A percentile compares a stretch with the other conserved stretches of the same genome.
phyloP scores from a whole-genome alignment of 1,284 basidiomycete genomes.

The Wallemia ichthyophaga region DNA sequence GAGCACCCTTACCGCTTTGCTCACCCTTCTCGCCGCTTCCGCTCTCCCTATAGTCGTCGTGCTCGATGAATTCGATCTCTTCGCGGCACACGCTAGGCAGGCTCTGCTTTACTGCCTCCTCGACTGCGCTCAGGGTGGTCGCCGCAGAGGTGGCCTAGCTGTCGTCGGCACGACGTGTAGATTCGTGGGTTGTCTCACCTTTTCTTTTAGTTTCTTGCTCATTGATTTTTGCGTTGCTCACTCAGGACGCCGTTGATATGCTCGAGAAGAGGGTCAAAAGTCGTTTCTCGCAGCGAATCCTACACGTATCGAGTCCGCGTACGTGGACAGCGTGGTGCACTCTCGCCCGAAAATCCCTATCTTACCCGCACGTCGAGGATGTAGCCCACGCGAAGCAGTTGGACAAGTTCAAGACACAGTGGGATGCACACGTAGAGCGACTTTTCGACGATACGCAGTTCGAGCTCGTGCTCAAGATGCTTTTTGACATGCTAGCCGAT shows the following conservation, averaged over 20 bases:
- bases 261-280: conserved; percentile 87
- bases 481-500: conserved; percentile 5
- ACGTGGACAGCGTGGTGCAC: conserved; percentile 25
- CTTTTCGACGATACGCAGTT: conserved; percentile 2
- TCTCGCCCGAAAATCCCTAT: conserved; percentile 21
- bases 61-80: conserved; percentile 69
- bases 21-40: conserved; percentile 46
- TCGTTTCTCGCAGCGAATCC: conserved; percentile 65
- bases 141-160: conserved; percentile 30
- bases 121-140: conserved; percentile 41
- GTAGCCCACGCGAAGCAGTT: conserved; percentile 9
- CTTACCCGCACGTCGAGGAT: conserved; percentile 11
- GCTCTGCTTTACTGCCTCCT: conserved; percentile 67
- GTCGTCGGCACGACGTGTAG: conserved; percentile 55
- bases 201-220: too few relatives aligned
- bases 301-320: conserved; percentile 34
- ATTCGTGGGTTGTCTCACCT: conserved; percentile 22
- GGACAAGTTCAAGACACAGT: conserved; percentile 23
- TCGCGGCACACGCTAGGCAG: conserved; percentile 60
- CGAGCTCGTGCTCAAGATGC: conserved; percentile 2
- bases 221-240: conserved; percentile 23
- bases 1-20: conserved; percentile 21
- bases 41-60: conserved; percentile 51
- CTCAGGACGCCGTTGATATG: conserved; percentile 44
- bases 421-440: conserved; percentile 25